Evolutionary conservation across 441 rosid genomes (phyloP), one percentile per base, ranked within the genome.

Genomic region (Monsonia emarginata): DNA sequence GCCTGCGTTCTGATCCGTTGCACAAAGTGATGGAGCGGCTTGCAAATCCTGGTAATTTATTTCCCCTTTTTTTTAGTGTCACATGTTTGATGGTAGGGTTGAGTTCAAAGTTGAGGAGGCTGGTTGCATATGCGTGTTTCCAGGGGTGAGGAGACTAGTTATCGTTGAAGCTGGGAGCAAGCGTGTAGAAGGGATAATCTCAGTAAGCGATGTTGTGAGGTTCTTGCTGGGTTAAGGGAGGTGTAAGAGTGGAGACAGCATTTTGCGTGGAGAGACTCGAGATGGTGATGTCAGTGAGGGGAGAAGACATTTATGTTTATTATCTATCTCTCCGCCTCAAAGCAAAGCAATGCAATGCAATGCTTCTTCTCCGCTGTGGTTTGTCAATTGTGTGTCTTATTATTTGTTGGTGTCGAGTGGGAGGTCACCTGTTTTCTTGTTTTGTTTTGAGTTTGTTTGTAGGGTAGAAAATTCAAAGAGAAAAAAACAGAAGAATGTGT

Each of bases 91-190:
- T n/a, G n/a, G n/a, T n/a, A n/a, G n/a, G n/a, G n/a, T 34, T 67
- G 14, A 22, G 26, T 10, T 10, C 5, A 27, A 26, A 24, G 1
- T 11, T 10, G 36, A 58, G 42, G 13, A 48, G 10, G 19, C 61
- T 66, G 56, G 48, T 24, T 63, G 30, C 9, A 9, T 63, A 46
- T 19, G 54, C 22, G 24, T 1, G 9, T 21, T 65, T 66, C 18
- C 78, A 95, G 99, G 97, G 70, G 90, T 88, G 30, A 84, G 98
- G 81, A 84, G 98, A 69, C 80, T 95, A 40, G 80, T 91, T 69
- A 82, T 89, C 60, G 97, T 95, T 76, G 98, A 95, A 79, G 93
- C 97, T 40, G 97, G 99, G 64, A 95, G 96, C 87, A 95, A 87
- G 79, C 94, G 97, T 19, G 98, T 95, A 2, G 89, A 95, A 88